Conservation (phyloP, 306 rosid species). For the Ceratonia siliqua region DNA sequence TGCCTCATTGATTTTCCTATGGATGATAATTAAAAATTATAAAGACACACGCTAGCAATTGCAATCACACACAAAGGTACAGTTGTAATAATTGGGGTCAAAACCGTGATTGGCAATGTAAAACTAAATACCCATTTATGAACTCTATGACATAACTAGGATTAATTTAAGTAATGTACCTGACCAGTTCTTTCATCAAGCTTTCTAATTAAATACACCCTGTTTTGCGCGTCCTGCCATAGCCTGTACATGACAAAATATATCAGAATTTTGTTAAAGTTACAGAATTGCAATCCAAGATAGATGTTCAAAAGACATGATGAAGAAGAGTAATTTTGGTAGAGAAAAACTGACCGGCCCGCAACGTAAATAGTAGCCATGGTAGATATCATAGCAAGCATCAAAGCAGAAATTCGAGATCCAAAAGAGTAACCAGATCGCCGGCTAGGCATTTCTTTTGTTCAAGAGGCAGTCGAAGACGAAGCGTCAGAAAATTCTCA, state of each 20-base stretch:
- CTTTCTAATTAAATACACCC: constrained; percentile 56
- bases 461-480: neutral
- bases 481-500: constrained; percentile 31
- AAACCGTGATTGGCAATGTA: neutral
- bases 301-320: neutral
- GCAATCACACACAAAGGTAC: neutral
- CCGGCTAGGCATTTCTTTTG: constrained; percentile 65
- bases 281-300: neutral
- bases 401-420: constrained; percentile 54
- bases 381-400: constrained; percentile 58
- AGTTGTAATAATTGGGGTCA: neutral
- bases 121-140: neutral
- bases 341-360: constrained; percentile 51
- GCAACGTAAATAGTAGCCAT: constrained; percentile 76
- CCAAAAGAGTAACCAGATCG: constrained; percentile 51
- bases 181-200: constrained; percentile 49
- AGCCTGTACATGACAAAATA: constrained; percentile 41
- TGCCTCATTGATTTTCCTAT: constrained; percentile 37
- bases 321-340: neutral
- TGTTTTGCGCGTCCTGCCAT: constrained; percentile 70
- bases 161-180: constrained; percentile 43
- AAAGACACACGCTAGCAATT: constrained; percentile 23
- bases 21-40: constrained; percentile 15
- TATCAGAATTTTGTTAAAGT: neutral
- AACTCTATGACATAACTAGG: neutral